A percentile compares a stretch with the other conserved stretches of the same genome.
These are phyloP conservation scores for Fomitopsis schrenkii DNA, from an alignment of 1,284 basidiomycete genomes.

Conservation along the genomic window DNA sequence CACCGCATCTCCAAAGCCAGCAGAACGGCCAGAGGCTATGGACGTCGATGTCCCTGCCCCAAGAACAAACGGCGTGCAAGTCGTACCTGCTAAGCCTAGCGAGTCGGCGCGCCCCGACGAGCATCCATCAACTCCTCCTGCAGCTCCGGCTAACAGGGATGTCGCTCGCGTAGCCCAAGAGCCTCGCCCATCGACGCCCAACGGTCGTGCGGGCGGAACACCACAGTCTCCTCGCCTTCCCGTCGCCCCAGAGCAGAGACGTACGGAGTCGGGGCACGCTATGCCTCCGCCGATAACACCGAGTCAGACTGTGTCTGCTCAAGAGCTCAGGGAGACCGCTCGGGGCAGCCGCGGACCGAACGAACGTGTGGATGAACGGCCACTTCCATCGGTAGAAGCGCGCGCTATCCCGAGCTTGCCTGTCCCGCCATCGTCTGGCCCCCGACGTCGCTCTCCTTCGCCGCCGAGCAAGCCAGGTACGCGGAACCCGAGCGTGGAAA, in stretches of 20 bases:
- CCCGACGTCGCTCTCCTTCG: slow-evolving; percentile 58
- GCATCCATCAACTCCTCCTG: not conserved
- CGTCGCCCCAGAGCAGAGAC: slow-evolving; percentile 24
- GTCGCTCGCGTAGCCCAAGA: slow-evolving; percentile 16
- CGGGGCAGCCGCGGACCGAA: slow-evolving; percentile 44
- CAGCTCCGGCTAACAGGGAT: slow-evolving; percentile 10
- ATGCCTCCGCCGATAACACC: slow-evolving; percentile 80
- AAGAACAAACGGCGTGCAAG: not conserved
- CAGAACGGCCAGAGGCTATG: slow-evolving; percentile 32
- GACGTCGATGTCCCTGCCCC: slow-evolving; percentile 30
- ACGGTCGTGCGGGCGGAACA: slow-evolving; percentile 17
- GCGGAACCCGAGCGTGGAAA: slow-evolving; percentile 67
- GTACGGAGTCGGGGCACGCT: slow-evolving; percentile 32
- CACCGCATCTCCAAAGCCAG: slow-evolving; percentile 4
- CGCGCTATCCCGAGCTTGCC: slow-evolving; percentile 45
- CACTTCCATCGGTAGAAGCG: slow-evolving; percentile 23
- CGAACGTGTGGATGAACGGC: slow-evolving; percentile 25
- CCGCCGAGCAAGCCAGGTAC: slow-evolving; percentile 65
- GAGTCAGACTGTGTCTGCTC: slow-evolving; percentile 75
- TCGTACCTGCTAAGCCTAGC: not conserved
- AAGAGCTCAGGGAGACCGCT: slow-evolving; percentile 75
- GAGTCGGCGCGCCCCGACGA: not conserved
- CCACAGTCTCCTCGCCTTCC: slow-evolving; percentile 42
- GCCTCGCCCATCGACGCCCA: slow-evolving; percentile 24
- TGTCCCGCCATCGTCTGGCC: slow-evolving; percentile 47